Base-by-base conservation (phyloP, 257 asterid genomes). In the Striga asiatica region DNA sequence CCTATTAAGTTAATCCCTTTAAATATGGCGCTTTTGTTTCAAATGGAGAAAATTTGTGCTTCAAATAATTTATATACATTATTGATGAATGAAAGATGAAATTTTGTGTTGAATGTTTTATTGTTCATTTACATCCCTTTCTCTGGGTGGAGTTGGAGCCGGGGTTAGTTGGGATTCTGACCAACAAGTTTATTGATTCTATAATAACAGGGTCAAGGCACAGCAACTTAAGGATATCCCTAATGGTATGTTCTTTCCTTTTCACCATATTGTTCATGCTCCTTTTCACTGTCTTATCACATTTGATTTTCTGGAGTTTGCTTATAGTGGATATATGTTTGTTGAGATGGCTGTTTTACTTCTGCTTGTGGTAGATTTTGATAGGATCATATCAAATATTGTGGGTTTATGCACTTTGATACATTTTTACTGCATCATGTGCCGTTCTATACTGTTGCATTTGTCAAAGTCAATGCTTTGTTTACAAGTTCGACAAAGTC, bases 191-290 rank as follows among this genome's bases (percentile, higher is more conserved):
- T 48, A 38, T 61, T 66, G 42, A 31, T 56, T 61, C 22, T 54
- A 39, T 69, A 66, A 23, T 35, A 20, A 61, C 79, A 88, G 97
- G 98, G 98, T 39, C 76, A 60, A 65, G 98, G 98, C 8, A 79
- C 80, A n/a, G 2, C 80, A 74, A 39, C 93, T 89, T 1, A 89
- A 73, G 72, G 97, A 83, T 61, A 89, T 89, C 71, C 97, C 97
- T n/a, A 84, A 84, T 74, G 81, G 62, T 63, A 57, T 64, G 58
- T 3, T 45, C 28, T 47, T 28, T 25, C 46, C 10, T 23, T 23
- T 24, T 37, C 43, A 10, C 46, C 12, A 54, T 39, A 59, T 38
- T 50, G 10, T 48, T 53, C 53, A 23, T n/a, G n/a, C n/a, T n/a
- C n/a, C n/a, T n/a, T n/a, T n/a, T n/a, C n/a, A n/a, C n/a, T n/a